These are phyloP conservation scores for Clarireedia paspali DNA, from an alignment of 2,329 filamentous ascomycete genomes.

Conservation along the genomic window DNA sequence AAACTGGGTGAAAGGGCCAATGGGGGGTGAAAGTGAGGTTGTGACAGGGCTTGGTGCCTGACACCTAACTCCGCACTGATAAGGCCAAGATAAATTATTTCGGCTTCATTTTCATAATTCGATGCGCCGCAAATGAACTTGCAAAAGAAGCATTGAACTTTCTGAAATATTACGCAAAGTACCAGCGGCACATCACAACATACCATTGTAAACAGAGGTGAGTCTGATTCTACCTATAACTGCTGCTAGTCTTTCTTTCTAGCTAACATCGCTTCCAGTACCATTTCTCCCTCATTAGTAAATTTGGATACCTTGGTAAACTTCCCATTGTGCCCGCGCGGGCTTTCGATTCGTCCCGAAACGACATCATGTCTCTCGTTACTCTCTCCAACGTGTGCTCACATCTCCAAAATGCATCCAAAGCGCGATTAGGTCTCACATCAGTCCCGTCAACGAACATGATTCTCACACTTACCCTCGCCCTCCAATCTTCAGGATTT, in stretches of 20 bases:
- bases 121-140: not conserved
- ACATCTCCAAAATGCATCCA: slow-evolving; percentile 66
- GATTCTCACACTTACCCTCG: slow-evolving; percentile 54
- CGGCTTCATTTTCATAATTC: not conserved
- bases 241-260: not conserved
- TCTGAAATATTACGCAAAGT: not conserved
- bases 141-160: not conserved
- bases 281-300: not conserved
- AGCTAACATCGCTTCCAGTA: not conserved
- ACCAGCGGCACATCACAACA: not conserved
- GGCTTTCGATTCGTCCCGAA: slow-evolving; percentile 11
- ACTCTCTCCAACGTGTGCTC: slow-evolving; percentile 64
- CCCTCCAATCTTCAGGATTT: slow-evolving; percentile 62
- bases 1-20: slow-evolving; percentile 6
- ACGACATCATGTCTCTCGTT: slow-evolving; percentile 56
- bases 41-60: not conserved
- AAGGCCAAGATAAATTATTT: slow-evolving; percentile 10
- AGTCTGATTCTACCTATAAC: too few relatives aligned
- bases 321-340: slow-evolving; percentile 19
- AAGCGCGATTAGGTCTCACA: slow-evolving; percentile 60
- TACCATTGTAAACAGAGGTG: too few relatives aligned
- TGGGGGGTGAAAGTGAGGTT: not conserved
- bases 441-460: slow-evolving; percentile 61
- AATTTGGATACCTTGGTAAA: slow-evolving; percentile 3
- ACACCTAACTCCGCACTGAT: slow-evolving; percentile 7